Conservation (phyloP, 202 grass and related monocot genomes). For the Setaria italica region DNA sequence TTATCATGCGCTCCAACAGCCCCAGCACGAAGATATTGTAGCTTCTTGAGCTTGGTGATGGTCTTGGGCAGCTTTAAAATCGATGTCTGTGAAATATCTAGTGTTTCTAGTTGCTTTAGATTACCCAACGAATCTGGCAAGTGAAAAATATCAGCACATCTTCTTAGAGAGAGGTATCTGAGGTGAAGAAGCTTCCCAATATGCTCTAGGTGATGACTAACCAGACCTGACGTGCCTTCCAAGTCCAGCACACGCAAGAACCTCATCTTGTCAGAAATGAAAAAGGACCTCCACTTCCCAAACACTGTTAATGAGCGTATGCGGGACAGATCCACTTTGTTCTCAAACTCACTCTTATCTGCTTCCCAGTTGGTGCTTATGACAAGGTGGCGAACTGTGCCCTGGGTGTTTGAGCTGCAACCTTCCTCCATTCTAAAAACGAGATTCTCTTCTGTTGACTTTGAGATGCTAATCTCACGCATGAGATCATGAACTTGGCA, state of each 20-base stretch:
- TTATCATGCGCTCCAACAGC: no score
- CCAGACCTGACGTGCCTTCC: background rate
- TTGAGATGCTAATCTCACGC: background rate
- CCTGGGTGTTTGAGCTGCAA: background rate
- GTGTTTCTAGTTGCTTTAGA: background rate
- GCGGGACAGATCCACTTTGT: background rate
- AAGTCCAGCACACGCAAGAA: slow-evolving; percentile 46
- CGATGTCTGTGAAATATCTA: slow-evolving; percentile 14
- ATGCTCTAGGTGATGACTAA: background rate
- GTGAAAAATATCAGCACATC: rapidly evolving
- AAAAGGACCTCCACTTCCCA: slow-evolving; percentile 3
- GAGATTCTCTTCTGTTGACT: background rate
- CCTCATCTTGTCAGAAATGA: slow-evolving; percentile 34
- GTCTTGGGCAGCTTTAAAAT: slow-evolving; percentile 24
- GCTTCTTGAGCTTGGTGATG: slow-evolving; percentile 39
- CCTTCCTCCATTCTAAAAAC: background rate
- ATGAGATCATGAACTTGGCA: background rate
- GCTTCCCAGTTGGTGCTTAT: background rate
- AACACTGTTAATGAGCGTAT: slow-evolving; percentile 33
- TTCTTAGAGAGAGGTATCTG: slow-evolving; percentile 7
- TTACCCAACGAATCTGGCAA: background rate
- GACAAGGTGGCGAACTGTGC: background rate
- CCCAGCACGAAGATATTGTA: slow-evolving; percentile 37
- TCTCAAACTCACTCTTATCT: background rate
- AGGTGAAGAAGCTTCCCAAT: slow-evolving; percentile 1